phyloP scores from a whole-genome alignment of 75 land plant genomes.

The Azolla pinnata region DNA sequence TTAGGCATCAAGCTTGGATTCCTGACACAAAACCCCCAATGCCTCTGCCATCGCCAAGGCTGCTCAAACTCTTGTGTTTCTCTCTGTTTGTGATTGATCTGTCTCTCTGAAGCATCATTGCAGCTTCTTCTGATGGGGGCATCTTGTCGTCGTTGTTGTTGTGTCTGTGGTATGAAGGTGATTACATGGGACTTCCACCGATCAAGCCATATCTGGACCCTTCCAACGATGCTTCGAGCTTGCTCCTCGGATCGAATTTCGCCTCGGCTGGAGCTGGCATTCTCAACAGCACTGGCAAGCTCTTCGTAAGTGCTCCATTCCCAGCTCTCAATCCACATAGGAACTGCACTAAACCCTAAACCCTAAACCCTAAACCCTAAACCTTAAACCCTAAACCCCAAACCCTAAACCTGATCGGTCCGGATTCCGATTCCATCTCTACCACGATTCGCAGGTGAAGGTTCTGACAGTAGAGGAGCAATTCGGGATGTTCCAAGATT shows the following conservation, averaged over 20 bases:
- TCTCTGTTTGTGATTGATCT: neutral
- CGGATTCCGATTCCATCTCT: too few species aligned
- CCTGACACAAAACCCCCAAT: too few species aligned
- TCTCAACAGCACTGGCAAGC: slow-evolving; percentile 17
- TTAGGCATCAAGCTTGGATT: neutral
- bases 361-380: too few species aligned
- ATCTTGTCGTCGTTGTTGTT: neutral
- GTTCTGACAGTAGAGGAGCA: slow-evolving; percentile 23
- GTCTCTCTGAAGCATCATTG: neutral
- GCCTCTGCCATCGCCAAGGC: too few species aligned
- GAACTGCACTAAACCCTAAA: too few species aligned
- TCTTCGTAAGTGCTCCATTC: slow-evolving; percentile 18
- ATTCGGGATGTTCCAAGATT: slow-evolving; percentile 12
- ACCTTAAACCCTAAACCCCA: too few species aligned
- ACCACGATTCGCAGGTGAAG: neutral
- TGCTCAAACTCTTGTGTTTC: too few species aligned
- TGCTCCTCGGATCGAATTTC: slow-evolving; percentile 16
- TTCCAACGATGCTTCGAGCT: slow-evolving; percentile 12
- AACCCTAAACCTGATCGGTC: too few species aligned
- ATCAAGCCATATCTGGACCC: slow-evolving; percentile 15
- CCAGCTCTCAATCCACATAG: too few species aligned
- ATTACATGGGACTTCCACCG: slow-evolving; percentile 15
- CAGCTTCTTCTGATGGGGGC: neutral
- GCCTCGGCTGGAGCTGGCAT: slow-evolving; percentile 31
- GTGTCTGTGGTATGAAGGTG: slow-evolving; percentile 15